These are phyloP conservation scores for Podosphaera fusca DNA, from an alignment of 2,329 filamentous ascomycete genomes.

Conservation along the genomic window DNA sequence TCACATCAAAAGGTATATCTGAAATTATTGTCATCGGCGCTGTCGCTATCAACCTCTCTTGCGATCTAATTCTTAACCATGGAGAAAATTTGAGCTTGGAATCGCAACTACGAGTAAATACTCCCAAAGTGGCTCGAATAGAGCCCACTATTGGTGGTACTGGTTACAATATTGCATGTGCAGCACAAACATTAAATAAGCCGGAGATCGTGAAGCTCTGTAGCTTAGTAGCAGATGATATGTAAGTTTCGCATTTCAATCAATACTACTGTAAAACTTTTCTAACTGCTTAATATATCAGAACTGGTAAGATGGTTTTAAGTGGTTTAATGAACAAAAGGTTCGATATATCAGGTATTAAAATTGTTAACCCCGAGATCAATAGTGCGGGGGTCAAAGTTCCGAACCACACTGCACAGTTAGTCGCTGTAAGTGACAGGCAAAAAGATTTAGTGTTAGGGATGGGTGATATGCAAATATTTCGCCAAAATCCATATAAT, in stretches of 20 bases:
- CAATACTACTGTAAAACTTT: neutral
- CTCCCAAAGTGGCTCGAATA: conserved; percentile 69
- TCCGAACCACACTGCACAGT: conserved; percentile 54
- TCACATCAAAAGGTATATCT: conserved; percentile 10
- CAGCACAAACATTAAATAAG: conserved; percentile 46
- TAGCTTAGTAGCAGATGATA: conserved; percentile 61
- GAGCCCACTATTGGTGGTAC: conserved; percentile 74
- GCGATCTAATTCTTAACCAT: conserved; percentile 38
- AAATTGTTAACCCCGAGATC: neutral
- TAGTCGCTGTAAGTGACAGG: conserved; percentile 68
- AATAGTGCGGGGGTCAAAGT: neutral
- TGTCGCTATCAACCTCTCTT: conserved; percentile 68
- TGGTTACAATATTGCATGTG: conserved; percentile 73
- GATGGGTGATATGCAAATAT: conserved; percentile 70
- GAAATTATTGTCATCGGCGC: conserved; percentile 81
- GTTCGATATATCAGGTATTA: conserved; percentile 39
- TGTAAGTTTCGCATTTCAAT: conserved; percentile 22
- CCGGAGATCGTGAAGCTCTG: conserved; percentile 41
- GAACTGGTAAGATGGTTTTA: conserved; percentile 51
- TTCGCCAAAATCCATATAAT: conserved; percentile 24
- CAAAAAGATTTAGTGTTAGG: conserved; percentile 70
- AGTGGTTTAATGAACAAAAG: conserved; percentile 38
- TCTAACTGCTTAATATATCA: conserved; percentile 13
- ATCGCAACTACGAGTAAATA: conserved; percentile 26
- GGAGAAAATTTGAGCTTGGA: conserved; percentile 17